A percentile compares a stretch with the other conserved stretches of the same genome.
Evolutionary conservation across 768 basidiomycete genomes (phyloP).

Genomic region (Pleurotus cornucopiae): DNA sequence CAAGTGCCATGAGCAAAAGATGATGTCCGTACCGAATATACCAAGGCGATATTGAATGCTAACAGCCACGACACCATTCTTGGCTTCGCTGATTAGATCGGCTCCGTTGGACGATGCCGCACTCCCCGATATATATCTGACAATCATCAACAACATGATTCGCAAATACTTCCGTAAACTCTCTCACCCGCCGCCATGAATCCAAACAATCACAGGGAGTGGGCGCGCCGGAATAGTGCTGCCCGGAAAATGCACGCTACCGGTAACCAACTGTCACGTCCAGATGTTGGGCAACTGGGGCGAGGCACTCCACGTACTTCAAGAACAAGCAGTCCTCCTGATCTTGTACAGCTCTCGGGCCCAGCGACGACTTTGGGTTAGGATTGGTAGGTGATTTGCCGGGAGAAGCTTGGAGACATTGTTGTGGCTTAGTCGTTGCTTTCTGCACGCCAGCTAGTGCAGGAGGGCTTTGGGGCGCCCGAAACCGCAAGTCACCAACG

Average conservation of each 20-base stretch:
- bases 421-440: slow-evolving; percentile 25
- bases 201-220: slow-evolving; percentile 14
- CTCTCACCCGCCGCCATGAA: slow-evolving; percentile 9
- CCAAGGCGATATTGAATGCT: slow-evolving; percentile 7
- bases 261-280: neutral
- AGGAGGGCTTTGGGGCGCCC: slow-evolving; percentile 25
- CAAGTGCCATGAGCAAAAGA: neutral
- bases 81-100: neutral
- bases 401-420: slow-evolving; percentile 24
- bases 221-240: slow-evolving; percentile 16
- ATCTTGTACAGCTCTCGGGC: neutral
- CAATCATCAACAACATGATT: no score
- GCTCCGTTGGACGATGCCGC: neutral
- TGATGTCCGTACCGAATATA: neutral
- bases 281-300: neutral
- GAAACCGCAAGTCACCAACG: slow-evolving; percentile 30
- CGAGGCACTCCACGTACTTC: slow-evolving; percentile 21
- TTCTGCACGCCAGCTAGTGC: slow-evolving; percentile 22
- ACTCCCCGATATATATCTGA: neutral
- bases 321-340: slow-evolving; percentile 40
- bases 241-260: slow-evolving; percentile 31
- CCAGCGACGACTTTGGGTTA: slow-evolving; percentile 15
- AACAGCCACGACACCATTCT: neutral
- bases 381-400: slow-evolving; percentile 28
- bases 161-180: no score